Evolutionary conservation across 1,284 basidiomycete species (phyloP), one percentile per base, ranked within the genome.

Genomic region (Spongiforma sp.): DNA sequence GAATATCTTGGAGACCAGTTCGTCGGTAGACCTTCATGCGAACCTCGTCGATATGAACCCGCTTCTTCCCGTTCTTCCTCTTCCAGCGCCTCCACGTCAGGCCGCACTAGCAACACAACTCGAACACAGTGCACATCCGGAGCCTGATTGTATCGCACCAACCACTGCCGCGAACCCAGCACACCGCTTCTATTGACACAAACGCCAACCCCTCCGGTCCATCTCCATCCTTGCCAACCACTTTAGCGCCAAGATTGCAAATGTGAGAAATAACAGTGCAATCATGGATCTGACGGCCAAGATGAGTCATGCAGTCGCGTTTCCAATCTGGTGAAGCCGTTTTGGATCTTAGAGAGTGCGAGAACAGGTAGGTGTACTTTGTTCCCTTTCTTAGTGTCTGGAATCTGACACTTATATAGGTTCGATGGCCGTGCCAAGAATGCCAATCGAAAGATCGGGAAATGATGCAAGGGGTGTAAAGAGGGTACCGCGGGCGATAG

Each of bases 271-370:
- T 77, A 90, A 97, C 73, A 93, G 91, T 73, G 90, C 97, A 56
- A 98, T 99, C 67, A 93, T 99, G 57, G 97, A 99, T 83, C 82
- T 99, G 79, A 92, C 93, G 28, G 98, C 93, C 58, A 99, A 99
- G 84, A 95, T 93, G 60, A 83, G 84, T 53, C 85, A 97, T 50
- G 93, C 98, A 58, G 94, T 99, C 75, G 95, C 95, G 24, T 99
- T 99, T 84, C 82, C 72, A 91, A 88, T 70, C 83, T 99, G 55
- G 83, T 99, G 69, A 91, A 96, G 76, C 97, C 97, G 8, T 99
- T 97, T 75, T 98, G 98, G 54, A 89, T 99, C 62, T 84, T 99
- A 60, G 97, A 99, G 81, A 92, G 94, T 55, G 94, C 96, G 26
- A 82, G 96, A 60, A 96, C 95, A n/a, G n/a, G n/a, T n/a, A n/a